phyloP scores from a whole-genome alignment of 2,329 filamentous ascomycete genomes.

The Metarhizium humberi region DNA sequence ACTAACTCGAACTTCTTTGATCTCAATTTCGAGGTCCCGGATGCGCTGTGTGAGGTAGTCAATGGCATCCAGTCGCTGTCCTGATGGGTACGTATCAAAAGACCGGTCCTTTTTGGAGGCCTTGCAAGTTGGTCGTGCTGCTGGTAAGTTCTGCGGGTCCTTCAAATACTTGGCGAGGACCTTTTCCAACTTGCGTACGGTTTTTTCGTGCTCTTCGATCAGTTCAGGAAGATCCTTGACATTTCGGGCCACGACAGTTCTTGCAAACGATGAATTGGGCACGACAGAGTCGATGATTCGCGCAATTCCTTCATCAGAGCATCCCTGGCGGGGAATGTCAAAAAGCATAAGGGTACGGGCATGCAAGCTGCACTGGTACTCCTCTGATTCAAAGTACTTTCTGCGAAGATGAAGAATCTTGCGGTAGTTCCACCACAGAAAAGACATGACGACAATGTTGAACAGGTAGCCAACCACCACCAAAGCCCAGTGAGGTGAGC shows the following conservation, averaged over 20 bases:
- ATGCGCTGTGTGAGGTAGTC: conserved; percentile 86
- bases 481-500: conserved; percentile 46
- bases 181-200: conserved; percentile 73
- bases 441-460: conserved; percentile 66
- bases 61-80: conserved; percentile 83
- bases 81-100: conserved; percentile 52
- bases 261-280: conserved; percentile 68
- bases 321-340: conserved; percentile 68
- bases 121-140: conserved; percentile 66
- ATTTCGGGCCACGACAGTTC: conserved; percentile 79
- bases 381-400: conserved; percentile 72
- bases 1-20: conserved; percentile 70
- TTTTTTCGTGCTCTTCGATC: conserved; percentile 73
- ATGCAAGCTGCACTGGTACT: conserved; percentile 83
- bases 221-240: conserved; percentile 82
- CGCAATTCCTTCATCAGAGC: conserved; percentile 79
- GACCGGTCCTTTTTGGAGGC: conserved; percentile 72
- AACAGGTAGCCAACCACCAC: conserved; percentile 55
- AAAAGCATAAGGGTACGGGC: conserved; percentile 66
- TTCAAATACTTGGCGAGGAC: conserved; percentile 85
- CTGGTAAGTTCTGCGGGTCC: conserved; percentile 71
- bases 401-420: conserved; percentile 63
- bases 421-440: conserved; percentile 86
- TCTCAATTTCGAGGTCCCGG: conserved; percentile 68
- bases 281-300: conserved; percentile 73